Evolutionary conservation across 2,329 filamentous ascomycete genomes (phyloP).

Genomic region (Pyricularia grisea): DNA sequence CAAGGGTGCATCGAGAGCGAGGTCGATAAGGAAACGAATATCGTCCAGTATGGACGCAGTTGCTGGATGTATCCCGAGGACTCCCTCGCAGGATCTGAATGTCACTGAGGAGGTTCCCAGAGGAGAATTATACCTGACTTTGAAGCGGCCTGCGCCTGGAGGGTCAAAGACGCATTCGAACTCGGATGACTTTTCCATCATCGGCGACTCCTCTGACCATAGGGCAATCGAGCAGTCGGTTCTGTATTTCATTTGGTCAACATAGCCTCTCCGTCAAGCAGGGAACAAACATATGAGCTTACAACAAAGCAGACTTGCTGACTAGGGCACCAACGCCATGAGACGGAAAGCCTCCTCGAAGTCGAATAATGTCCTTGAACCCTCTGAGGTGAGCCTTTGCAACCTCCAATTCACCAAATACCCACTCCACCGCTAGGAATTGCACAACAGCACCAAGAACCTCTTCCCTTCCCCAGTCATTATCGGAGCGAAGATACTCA

Average conservation of each 20-base stretch:
- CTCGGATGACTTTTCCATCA: slow-evolving; percentile 23
- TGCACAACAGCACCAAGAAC: slow-evolving; percentile 34
- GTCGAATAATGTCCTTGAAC: slow-evolving; percentile 35
- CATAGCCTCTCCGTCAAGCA: neutral
- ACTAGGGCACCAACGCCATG: slow-evolving; percentile 36
- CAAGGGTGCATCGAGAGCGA: slow-evolving; percentile 27
- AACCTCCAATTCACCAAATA: slow-evolving; percentile 33
- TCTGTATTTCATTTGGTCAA: slow-evolving; percentile 15
- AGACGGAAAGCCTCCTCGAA: slow-evolving; percentile 35
- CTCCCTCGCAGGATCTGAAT: slow-evolving; percentile 29
- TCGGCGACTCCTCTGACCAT: slow-evolving; percentile 29
- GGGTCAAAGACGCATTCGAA: slow-evolving; percentile 28
- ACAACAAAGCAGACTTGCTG: slow-evolving; percentile 39
- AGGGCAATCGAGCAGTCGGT: slow-evolving; percentile 34
- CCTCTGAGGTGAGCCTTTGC: slow-evolving; percentile 35
- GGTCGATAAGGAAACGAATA: slow-evolving; percentile 32
- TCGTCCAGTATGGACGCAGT: slow-evolving; percentile 41
- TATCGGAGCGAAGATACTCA: slow-evolving; percentile 25
- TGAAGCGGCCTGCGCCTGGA: slow-evolving; percentile 23
- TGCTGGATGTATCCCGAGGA: slow-evolving; percentile 29
- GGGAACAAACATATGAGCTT: slow-evolving; percentile 19
- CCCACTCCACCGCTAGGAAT: slow-evolving; percentile 37
- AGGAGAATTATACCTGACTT: slow-evolving; percentile 34
- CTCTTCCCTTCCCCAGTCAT: slow-evolving; percentile 23
- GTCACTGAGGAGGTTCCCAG: slow-evolving; percentile 29